phyloP scores from a whole-genome alignment of 768 basidiomycete species.

The Leucogyrophana mollusca region DNA sequence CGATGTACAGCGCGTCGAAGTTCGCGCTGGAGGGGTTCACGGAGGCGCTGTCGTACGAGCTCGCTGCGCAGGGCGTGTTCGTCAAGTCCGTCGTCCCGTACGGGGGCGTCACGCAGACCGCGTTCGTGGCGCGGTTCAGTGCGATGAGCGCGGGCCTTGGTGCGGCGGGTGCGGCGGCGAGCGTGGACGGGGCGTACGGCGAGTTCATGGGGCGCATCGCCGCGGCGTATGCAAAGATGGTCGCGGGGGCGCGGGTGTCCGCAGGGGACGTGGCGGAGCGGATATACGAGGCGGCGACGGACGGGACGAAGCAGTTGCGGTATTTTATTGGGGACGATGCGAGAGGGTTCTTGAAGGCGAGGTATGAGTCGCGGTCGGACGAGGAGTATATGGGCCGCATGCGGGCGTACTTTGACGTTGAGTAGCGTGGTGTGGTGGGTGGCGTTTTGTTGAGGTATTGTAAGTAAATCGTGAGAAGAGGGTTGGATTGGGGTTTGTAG shows the following conservation, averaged over 20 bases:
- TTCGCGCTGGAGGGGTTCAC: conserved; percentile 25
- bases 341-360: conserved; percentile 18
- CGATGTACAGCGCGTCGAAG: conserved; percentile 21
- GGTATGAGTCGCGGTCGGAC: conserved; percentile 16
- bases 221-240: conserved; percentile 14
- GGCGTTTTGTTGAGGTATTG: too few relatives aligned
- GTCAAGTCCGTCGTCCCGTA: conserved; percentile 19
- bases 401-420: conserved; percentile 9
- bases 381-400: conserved; percentile 19
- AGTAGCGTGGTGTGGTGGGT: too few relatives aligned
- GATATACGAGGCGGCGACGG: conserved; percentile 18
- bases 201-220: conserved; percentile 9
- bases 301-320: conserved; percentile 17
- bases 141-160: conserved; percentile 1
- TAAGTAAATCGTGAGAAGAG: too few relatives aligned
- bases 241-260: conserved; percentile 8
- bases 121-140: conserved; percentile 10
- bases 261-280: conserved; percentile 18
- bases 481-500: too few relatives aligned
- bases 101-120: conserved; percentile 15
- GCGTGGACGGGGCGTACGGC: conserved; percentile 12
- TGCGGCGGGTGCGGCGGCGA: too few relatives aligned
- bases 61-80: conserved; percentile 19
- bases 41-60: conserved; percentile 19
- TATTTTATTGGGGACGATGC: conserved; percentile 20